Evolutionary conservation across 306 rosid species (phyloP).

Genomic region (peach (Prunus persica)): DNA sequence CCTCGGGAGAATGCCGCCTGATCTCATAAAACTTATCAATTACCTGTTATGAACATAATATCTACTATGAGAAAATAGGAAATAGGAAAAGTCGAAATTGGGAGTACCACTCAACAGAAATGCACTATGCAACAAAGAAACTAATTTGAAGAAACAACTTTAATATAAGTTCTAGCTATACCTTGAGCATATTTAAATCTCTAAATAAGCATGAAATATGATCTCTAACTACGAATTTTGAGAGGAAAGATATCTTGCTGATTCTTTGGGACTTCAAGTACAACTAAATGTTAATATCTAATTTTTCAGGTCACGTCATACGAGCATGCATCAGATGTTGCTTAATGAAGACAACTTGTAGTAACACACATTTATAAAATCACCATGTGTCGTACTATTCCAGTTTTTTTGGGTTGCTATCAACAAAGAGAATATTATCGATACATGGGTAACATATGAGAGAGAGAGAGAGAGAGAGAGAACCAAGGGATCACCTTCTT

Average conservation of each 20-base stretch:
- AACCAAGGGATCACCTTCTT: slow-evolving; percentile 47
- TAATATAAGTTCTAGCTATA: not conserved
- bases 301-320: not conserved
- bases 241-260: not conserved
- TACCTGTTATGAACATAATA: slow-evolving; percentile 51
- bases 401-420: no score
- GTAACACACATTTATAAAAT: not conserved
- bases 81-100: not conserved
- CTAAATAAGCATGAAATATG: not conserved
- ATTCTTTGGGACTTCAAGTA: not conserved
- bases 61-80: slow-evolving; percentile 3
- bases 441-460: not conserved
- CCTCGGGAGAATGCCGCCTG: slow-evolving; percentile 51
- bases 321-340: not conserved
- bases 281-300: not conserved
- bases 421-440: not conserved
- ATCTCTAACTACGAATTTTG: not conserved
- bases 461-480: slow-evolving; percentile 1
- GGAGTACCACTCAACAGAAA: not conserved
- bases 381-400: not conserved
- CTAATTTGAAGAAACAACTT: not conserved
- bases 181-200: not conserved
- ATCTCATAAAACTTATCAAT: slow-evolving; percentile 74
- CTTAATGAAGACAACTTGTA: not conserved
- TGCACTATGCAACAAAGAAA: not conserved